Base-by-base conservation (phyloP, 495 filamentous ascomycete species). In the Penicillium macrosclerotiorum region DNA sequence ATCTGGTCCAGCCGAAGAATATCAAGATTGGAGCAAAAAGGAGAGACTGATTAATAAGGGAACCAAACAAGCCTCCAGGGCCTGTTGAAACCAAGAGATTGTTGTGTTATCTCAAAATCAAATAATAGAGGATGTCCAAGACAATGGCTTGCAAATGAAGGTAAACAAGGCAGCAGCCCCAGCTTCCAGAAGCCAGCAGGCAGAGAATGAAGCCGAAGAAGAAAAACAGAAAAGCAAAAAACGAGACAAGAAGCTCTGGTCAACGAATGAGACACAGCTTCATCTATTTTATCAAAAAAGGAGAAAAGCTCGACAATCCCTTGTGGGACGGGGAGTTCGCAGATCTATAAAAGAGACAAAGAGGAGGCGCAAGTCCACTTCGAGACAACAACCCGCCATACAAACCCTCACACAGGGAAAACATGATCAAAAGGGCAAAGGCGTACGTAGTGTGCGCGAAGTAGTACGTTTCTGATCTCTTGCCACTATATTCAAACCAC, bases 311-410 rank as follows among this genome's bases (percentile, higher is more conserved):
- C 32, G 42, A 51, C 30, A 44, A 35, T 45, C 23, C 41, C 22
- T 14, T 47, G 33, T 37, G 45, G 45, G 6, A 40, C 9, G 27
- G 17, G 13, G 45, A n/a, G n/a, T n/a, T 19, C 32, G 23, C 22
- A 33, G 45, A 49, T 59, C 47, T 59, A 59, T 59, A 59, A 55
- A 49, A 35, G 32, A 26, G 22, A 32, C 13, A 42, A 47, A 31
- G 35, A 30, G 37, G 41, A 35, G 5, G 35, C 13, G 18, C 29
- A 22, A 37, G 18, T 37, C 18, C 22, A 38, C 36, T n/a, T 0
- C 1, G 36, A 37, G 8, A 5, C 14, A 17, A 24, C 18, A 25
- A 6, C 16, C 20, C 13, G 18, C 11, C 19, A 17, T 5, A 22
- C 5, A 24, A 8, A 19, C 19, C 14, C 16, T 16, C n/a, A 36